These are phyloP conservation scores for Xylaria nigripes DNA, from an alignment of 495 filamentous ascomycete genomes.

Conservation along the genomic window DNA sequence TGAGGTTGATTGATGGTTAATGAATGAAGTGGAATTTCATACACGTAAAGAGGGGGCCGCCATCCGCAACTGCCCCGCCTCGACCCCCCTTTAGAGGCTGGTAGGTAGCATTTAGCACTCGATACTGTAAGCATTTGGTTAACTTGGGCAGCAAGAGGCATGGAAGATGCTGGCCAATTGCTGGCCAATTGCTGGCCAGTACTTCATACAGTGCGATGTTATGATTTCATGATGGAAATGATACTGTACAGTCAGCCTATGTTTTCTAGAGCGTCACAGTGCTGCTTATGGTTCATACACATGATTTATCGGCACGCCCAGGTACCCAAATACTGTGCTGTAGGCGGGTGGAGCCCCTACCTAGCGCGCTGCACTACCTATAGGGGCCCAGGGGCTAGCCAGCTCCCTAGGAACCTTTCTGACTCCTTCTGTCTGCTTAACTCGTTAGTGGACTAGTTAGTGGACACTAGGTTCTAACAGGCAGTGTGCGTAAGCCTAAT, in stretches of 20 bases:
- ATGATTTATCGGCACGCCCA: no score
- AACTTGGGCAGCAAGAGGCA: neutral
- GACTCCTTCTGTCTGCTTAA: neutral
- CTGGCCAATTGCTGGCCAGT: no score
- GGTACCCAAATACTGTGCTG: no score
- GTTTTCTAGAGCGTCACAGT: no score
- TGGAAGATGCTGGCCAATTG: no score
- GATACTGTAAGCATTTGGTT: neutral
- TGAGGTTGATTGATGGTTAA: constrained; percentile 20
- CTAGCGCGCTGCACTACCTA: no score
- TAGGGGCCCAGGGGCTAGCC: neutral
- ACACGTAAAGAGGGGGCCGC: constrained; percentile 19
- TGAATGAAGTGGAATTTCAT: constrained; percentile 27
- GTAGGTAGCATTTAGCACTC: neutral
- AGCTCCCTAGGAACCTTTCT: neutral
- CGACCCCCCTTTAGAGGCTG: neutral
- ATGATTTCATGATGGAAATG: no score
- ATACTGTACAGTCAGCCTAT: no score
- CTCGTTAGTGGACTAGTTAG: no score
- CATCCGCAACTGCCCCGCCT: constrained; percentile 25
- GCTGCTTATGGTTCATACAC: no score
- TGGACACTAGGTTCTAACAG: neutral
- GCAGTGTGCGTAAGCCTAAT: neutral
- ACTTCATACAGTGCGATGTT: no score
- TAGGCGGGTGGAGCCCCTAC: no score